A percentile compares a stretch with the other conserved stretches of the same genome.
Evolutionary conservation across 371 early-diverging fungal species (phyloP).

Genomic region (Lichtheimia ramosa): DNA sequence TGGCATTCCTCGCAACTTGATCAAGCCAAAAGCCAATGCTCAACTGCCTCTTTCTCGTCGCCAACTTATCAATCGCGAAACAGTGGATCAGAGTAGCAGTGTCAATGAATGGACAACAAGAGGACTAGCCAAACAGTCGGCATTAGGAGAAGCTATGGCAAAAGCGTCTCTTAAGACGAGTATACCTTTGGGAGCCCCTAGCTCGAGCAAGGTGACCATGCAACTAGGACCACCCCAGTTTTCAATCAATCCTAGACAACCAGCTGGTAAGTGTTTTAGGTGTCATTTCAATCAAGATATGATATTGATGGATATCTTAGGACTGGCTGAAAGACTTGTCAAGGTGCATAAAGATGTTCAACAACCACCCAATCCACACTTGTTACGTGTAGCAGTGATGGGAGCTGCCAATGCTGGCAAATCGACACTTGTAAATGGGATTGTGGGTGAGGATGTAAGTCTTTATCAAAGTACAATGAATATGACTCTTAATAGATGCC

Average conservation of each 20-base stretch:
- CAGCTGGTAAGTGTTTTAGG: not conserved
- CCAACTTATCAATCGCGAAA: not conserved
- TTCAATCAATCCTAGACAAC: not conserved
- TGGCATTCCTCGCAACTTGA: slow-evolving; percentile 16
- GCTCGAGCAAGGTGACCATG: no score
- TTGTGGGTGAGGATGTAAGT: slow-evolving; percentile 48
- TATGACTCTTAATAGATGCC: not conserved
- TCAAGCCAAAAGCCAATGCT: slow-evolving; percentile 4
- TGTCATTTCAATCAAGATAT: not conserved
- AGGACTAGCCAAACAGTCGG: not conserved
- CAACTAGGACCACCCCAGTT: no score
- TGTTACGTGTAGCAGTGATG: slow-evolving; percentile 64
- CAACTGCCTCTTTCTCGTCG: not conserved
- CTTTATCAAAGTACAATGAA: not conserved
- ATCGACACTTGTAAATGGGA: slow-evolving; percentile 74
- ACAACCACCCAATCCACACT: slow-evolving; percentile 68
- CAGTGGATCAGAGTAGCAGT: not conserved
- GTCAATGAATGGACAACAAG: slow-evolving; percentile 1
- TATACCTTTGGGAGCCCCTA: not conserved
- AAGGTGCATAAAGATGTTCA: slow-evolving; percentile 38
- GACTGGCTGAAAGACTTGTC: slow-evolving; percentile 31
- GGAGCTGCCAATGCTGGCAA: slow-evolving; percentile 86
- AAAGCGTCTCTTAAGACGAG: not conserved
- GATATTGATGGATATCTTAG: not conserved
- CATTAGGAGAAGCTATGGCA: not conserved